Percentiles rank a stretch among this genome's conserved stretches.
Conservation (phyloP, 2,329 filamentous ascomycete species). For the Fusarium pseudocircinatum region DNA sequence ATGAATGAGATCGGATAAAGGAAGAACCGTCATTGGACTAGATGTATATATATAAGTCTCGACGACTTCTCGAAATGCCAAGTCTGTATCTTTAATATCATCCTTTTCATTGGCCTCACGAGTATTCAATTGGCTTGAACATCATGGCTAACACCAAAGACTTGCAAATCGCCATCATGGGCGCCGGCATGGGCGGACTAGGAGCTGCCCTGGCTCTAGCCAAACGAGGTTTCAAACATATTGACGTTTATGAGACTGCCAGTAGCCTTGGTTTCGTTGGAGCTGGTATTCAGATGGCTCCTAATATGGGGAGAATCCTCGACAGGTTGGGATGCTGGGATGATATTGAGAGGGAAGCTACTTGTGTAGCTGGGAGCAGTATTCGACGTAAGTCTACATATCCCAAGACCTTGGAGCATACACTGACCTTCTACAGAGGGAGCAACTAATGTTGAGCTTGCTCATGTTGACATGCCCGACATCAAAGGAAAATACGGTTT, state of each 20-base stretch:
- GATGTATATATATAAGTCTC: background rate
- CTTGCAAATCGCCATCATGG: slow-evolving; percentile 39
- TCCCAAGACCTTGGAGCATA: background rate
- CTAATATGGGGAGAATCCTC: slow-evolving; percentile 82
- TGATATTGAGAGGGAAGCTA: slow-evolving; percentile 58
- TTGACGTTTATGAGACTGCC: slow-evolving; percentile 42
- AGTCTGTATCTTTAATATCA: background rate
- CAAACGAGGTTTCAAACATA: slow-evolving; percentile 41
- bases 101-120: background rate
- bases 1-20: slow-evolving; percentile 27
- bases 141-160: slow-evolving; percentile 33
- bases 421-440: slow-evolving; percentile 61
- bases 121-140: background rate
- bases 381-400: slow-evolving; percentile 37
- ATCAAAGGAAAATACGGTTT: slow-evolving; percentile 75
- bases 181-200: slow-evolving; percentile 53
- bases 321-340: slow-evolving; percentile 78
- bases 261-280: slow-evolving; percentile 62
- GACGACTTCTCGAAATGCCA: background rate
- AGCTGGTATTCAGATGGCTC: slow-evolving; percentile 84
- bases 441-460: slow-evolving; percentile 74
- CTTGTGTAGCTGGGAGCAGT: slow-evolving; percentile 43
- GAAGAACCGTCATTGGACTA: slow-evolving; percentile 9
- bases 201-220: slow-evolving; percentile 51
- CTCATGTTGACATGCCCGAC: slow-evolving; percentile 74